These are phyloP conservation scores for Remersonia thermophila DNA, from an alignment of 2,329 filamentous ascomycete species.

Conservation along the genomic window DNA sequence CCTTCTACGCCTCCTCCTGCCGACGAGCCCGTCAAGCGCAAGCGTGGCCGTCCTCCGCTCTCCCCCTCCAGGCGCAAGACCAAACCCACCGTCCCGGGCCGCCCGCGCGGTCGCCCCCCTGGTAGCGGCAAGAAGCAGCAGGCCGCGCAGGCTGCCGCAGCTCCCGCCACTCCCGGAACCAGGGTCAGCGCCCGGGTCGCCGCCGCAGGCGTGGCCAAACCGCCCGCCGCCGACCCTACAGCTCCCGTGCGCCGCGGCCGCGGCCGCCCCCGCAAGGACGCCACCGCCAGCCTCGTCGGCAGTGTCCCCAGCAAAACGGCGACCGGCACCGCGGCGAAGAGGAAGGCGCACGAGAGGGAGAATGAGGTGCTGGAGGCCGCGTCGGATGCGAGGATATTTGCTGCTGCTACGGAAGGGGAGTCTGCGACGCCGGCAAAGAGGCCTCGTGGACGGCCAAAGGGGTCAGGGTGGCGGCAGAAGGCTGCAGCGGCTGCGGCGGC, in stretches of 20 bases:
- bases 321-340: too few relatives aligned
- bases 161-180: not conserved
- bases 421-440: conserved; percentile 4
- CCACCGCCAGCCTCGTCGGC: not conserved
- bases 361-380: not conserved
- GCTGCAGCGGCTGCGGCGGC: not conserved
- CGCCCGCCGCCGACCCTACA: not conserved
- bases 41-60: conserved; percentile 17
- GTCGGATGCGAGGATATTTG: not conserved
- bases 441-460: conserved; percentile 3
- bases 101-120: conserved; percentile 18
- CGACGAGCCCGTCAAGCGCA: conserved; percentile 13
- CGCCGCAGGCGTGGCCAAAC: not conserved
- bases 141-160: conserved; percentile 1
- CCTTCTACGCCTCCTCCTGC: conserved; percentile 10
- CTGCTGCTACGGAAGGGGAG: not conserved
- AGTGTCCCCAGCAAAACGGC: not conserved
- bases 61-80: conserved; percentile 17
- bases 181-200: too few relatives aligned
- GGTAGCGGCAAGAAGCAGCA: conserved; percentile 17
- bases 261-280: conserved; percentile 7
- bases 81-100: conserved; percentile 14
- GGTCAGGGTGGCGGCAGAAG: conserved; percentile 3
- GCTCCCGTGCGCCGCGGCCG: conserved; percentile 1
- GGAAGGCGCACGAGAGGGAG: not conserved